Evolutionary conservation across 345 rosid genomes (phyloP), one percentile per base, ranked within the genome.

Genomic region (Adansonia digitata): DNA sequence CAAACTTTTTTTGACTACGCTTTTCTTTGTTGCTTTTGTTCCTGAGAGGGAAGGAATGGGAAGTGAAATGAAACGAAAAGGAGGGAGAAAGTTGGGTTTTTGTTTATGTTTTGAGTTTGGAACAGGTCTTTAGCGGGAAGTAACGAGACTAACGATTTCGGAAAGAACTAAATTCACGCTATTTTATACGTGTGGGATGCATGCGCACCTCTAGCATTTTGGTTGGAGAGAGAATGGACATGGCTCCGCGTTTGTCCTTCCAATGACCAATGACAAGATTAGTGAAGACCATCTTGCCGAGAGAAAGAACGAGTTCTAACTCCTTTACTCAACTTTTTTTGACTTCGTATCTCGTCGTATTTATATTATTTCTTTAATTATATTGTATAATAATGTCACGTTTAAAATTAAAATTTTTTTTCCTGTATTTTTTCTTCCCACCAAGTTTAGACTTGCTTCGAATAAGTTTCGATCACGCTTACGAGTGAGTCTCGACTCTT

Each of bases 71-170:
- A 27, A 57, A 37, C 48, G 22, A 27, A 55, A 42, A 53, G 39
- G n/a, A 35, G 59, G 29, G 46, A 5, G 34, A 15, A 15, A 1
- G 59, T 0, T 10, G 27, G 42, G 53, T n/a, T 59, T 40, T 53
- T 53, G 13, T 17, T 17, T 20, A 7, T 29, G 52, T 39, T 13
- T 40, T 9, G 34, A 43, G 57, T 53, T 26, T 74, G 71, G 82
- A 84, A 53, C 87, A 78, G 71, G 82, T 84, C 84, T 80, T 68
- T 43, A 78, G 82, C 79, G 79, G 81, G 79, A 84, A 80, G 13
- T 43, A 74, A 66, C 85, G 77, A 59, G 53, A 78, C 46, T 57
- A 80, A 63, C 75, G 79, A 49, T 39, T 53, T 39, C 9, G 15
- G 55, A 15, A 7, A 64, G 37, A 27, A 35, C 73, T 55, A 56